These are phyloP conservation scores for Arctium minus DNA, from an alignment of 129 eudicot genomes.

Conservation along the genomic window DNA sequence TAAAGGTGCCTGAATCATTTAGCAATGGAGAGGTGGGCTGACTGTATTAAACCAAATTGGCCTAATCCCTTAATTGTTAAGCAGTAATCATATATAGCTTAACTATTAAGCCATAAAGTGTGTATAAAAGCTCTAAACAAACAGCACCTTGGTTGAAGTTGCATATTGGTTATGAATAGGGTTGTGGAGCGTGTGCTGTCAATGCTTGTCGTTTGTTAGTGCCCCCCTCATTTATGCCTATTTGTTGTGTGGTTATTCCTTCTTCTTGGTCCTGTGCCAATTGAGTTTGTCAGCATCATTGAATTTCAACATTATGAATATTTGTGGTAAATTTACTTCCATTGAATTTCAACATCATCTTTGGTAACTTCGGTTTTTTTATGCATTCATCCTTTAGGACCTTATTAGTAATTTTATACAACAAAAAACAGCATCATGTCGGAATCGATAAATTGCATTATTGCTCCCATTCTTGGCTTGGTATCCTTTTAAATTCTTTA, in stretches of 20 bases:
- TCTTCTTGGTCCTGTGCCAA: slow-evolving; percentile 15
- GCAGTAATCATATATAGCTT: neutral
- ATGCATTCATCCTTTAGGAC: neutral
- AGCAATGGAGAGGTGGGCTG: neutral
- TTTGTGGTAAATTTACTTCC: neutral
- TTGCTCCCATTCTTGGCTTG: slow-evolving; percentile 13
- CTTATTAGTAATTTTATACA: neutral
- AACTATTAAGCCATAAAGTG: neutral
- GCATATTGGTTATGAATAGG: neutral
- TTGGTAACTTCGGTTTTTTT: neutral
- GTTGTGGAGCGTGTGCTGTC: neutral
- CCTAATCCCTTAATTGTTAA: neutral
- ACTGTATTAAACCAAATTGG: neutral
- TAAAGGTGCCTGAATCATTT: neutral
- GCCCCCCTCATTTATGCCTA: neutral
- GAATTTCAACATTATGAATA: neutral
- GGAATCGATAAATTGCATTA: slow-evolving; percentile 8
- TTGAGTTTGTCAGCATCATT: neutral
- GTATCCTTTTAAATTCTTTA: slow-evolving; percentile 8
- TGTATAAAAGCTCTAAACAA: neutral
- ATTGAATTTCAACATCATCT: neutral
- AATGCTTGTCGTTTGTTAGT: neutral
- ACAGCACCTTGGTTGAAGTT: neutral
- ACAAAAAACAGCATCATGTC: neutral
- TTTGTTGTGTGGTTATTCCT: neutral